A percentile compares a stretch with the other conserved stretches of the same genome.
These are phyloP conservation scores for Leishmania amazonensis DNA, from an alignment of 208 protist species.

Conservation along the genomic window DNA sequence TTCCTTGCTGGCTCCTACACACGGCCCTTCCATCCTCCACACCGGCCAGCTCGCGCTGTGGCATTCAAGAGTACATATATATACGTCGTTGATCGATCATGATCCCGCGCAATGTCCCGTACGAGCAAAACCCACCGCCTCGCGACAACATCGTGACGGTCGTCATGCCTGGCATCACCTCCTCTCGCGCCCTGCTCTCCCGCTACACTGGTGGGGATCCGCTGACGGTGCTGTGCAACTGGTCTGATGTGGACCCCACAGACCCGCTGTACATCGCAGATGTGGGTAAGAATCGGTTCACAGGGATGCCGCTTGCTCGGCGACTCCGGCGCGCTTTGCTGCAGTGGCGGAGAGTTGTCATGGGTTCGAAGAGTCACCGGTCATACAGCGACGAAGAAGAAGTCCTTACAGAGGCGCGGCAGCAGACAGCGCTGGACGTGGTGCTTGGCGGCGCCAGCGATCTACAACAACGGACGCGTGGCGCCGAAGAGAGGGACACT, in stretches of 20 bases:
- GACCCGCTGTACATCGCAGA: slow-evolving; percentile 21
- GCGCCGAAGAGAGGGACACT: too few species aligned
- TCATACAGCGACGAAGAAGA: slow-evolving; percentile 1
- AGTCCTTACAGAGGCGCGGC: neutral
- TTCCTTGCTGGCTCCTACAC: neutral
- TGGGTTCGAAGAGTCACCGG: neutral
- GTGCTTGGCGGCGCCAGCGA: neutral
- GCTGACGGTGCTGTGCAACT: slow-evolving; percentile 72
- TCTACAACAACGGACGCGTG: too few species aligned
- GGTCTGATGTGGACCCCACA: slow-evolving; percentile 34
- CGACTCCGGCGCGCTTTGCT: slow-evolving; percentile 10
- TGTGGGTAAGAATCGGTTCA: slow-evolving; percentile 21
- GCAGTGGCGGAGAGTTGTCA: slow-evolving; percentile 18
- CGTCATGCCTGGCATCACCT: slow-evolving; percentile 71
- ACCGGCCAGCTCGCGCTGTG: neutral
- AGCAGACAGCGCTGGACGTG: too few species aligned
- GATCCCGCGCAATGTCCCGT: slow-evolving; percentile 54
- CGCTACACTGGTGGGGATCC: slow-evolving; percentile 77
- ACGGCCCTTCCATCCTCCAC: neutral
- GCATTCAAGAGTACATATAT: neutral
- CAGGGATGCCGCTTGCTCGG: slow-evolving; percentile 4
- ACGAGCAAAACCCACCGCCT: slow-evolving; percentile 56
- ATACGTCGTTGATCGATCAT: slow-evolving; percentile 21
- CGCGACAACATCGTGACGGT: slow-evolving; percentile 86
- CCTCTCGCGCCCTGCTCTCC: slow-evolving; percentile 59